Base-by-base conservation (phyloP, 1,139 yeast species). In the Pichia norvegensis region DNA sequence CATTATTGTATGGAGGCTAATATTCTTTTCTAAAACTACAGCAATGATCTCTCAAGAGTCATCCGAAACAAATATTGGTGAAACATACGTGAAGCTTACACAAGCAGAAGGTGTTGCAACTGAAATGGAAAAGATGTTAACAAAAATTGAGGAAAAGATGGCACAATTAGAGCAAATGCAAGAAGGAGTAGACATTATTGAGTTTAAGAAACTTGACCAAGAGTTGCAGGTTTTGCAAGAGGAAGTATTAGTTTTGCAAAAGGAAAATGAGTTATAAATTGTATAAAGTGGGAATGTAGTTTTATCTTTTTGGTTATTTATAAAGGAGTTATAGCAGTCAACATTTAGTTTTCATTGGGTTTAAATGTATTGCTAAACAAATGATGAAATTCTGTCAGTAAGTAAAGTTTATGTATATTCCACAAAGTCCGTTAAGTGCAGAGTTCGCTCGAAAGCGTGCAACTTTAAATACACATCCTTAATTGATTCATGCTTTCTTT, bases 61-160 rank as follows among this genome's bases (percentile, higher is more conserved):
- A 20, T 16, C 35, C 6, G 35, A 31, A 9, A 16, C 35, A 21
- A 33, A 35, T 13, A 35, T 49, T 6, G 47, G 45, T 10, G 42
- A 46, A n/a, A 41, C 51, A 0, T 49, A 48, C 23, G 35, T 41
- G n/a, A 44, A 43, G 39, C 36, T 50, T 2, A 40, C 38, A 10
- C 36, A 40, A 21, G 54, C 51, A 1, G 51, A 40, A 37, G 60
- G 69, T 50, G 51, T 48, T 6, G 54, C 54, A 4, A n/a, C 47
- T 2, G 42, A 67, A 46, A 64, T 80, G 52, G 86, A 80, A 58
- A 64, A 67, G 48, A 70, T 76, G 73, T 65, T 80, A 38, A 83
- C 78, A 53, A 62, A 66, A 25, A 63, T 80, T 39, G 85, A 80
- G 54, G 70, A 68, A 29, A 76, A 74, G 52, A 72, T 80, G 67